phyloP scores from a whole-genome alignment of 352 stramenopile species.

The Globisporangium carolinianum region DNA sequence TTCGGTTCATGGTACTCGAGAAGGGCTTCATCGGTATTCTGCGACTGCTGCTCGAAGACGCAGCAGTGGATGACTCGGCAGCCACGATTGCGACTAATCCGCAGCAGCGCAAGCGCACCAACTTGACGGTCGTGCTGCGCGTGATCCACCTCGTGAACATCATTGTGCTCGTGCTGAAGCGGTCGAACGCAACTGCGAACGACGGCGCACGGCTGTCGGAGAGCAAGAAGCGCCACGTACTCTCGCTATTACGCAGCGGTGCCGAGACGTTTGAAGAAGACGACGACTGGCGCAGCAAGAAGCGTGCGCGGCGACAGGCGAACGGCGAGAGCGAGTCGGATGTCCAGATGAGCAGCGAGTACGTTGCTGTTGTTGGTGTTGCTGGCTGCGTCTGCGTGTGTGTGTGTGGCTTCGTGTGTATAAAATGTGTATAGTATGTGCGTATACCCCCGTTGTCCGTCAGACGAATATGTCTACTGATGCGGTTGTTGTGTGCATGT shows the following conservation, averaged over 20 bases:
- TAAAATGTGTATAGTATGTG: neutral
- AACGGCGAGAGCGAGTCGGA: slow-evolving; percentile 33
- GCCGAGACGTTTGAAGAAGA: slow-evolving; percentile 57
- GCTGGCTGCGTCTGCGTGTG: no score
- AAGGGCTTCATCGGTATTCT: slow-evolving; percentile 58
- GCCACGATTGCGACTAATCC: neutral
- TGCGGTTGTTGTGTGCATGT: slow-evolving; percentile 2
- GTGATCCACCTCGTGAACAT: slow-evolving; percentile 66
- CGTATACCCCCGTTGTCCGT: no score
- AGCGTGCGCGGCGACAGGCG: slow-evolving; percentile 56
- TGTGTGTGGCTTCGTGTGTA: no score
- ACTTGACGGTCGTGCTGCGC: slow-evolving; percentile 60
- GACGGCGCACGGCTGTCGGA: slow-evolving; percentile 25
- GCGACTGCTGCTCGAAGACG: slow-evolving; percentile 61
- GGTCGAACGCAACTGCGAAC: slow-evolving; percentile 13
- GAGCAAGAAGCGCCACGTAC: slow-evolving; percentile 39
- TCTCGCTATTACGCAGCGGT: slow-evolving; percentile 45
- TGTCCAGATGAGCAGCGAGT: slow-evolving; percentile 70
- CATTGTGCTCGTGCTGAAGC: slow-evolving; percentile 51
- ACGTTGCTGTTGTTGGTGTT: neutral
- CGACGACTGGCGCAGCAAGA: slow-evolving; percentile 48
- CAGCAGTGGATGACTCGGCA: slow-evolving; percentile 16
- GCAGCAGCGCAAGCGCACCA: slow-evolving; percentile 35
- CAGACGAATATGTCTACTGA: neutral
- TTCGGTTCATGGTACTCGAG: slow-evolving; percentile 58